These are phyloP conservation scores for Exophiala bonariae DNA, from an alignment of 2,329 filamentous ascomycete genomes.

Conservation along the genomic window DNA sequence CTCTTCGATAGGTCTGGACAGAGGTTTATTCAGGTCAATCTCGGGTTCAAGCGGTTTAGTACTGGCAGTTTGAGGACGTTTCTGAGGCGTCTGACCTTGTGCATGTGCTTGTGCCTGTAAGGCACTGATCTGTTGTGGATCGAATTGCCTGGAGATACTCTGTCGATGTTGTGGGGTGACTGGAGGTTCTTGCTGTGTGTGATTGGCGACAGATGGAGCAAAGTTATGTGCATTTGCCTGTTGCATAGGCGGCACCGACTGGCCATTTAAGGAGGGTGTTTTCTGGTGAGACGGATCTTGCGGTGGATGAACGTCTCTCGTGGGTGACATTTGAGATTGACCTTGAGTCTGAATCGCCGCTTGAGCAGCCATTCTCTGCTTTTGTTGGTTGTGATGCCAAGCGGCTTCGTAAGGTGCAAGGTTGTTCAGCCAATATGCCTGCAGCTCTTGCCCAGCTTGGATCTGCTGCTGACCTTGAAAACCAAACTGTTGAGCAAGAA, in stretches of 20 bases:
- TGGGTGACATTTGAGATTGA: conserved; percentile 39
- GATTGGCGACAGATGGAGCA: conserved; percentile 16
- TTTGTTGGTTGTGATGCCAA: conserved; percentile 45
- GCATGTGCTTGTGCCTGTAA: conserved; percentile 23
- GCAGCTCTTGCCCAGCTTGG: conserved; percentile 67
- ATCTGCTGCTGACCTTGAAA: conserved; percentile 65
- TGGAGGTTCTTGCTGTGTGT: conserved; percentile 33
- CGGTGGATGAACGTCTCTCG: conserved; percentile 34
- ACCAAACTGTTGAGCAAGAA: conserved; percentile 64
- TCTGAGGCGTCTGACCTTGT: conserved; percentile 22
- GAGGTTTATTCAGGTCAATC: conserved; percentile 33
- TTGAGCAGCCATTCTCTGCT: conserved; percentile 42
- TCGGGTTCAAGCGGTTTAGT: conserved; percentile 36
- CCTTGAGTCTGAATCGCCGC: conserved; percentile 42
- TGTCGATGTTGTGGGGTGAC: conserved; percentile 31
- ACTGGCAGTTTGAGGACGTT: conserved; percentile 23
- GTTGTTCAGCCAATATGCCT: conserved; percentile 75
- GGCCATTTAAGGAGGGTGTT: conserved; percentile 29
- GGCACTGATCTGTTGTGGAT: conserved; percentile 26
- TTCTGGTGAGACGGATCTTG: conserved; percentile 29
- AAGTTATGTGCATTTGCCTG: conserved; percentile 39
- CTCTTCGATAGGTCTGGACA: conserved; percentile 42
- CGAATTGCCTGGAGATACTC: conserved; percentile 30
- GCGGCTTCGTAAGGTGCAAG: conserved; percentile 68
- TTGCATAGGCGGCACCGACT: conserved; percentile 18